Percentiles rank a stretch among this genome's conserved stretches.
phyloP scores from a whole-genome alignment of 2,329 filamentous ascomycete species.

The Fusarium chaquense region DNA sequence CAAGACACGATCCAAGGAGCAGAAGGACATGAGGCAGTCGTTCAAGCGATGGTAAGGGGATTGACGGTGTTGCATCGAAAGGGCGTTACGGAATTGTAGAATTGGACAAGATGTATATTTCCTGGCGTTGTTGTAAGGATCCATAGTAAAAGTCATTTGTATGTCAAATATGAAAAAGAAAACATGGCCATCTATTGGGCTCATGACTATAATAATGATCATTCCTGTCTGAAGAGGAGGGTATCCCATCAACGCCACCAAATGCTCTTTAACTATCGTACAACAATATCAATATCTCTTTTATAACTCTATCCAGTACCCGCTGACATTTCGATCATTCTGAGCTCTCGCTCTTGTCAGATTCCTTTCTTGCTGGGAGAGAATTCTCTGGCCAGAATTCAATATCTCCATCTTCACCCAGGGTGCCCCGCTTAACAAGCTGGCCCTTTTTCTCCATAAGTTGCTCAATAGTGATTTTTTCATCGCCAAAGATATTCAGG shows the following conservation, averaged over 20 bases:
- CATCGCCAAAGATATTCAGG: slow-evolving; percentile 80
- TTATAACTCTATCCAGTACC: slow-evolving; percentile 1
- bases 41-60: slow-evolving; percentile 65
- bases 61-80: slow-evolving; percentile 35
- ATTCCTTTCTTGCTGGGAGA: slow-evolving; percentile 40
- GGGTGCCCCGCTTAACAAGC: slow-evolving; percentile 76
- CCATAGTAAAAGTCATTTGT: slow-evolving; percentile 25
- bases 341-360: slow-evolving; percentile 25
- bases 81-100: slow-evolving; percentile 46
- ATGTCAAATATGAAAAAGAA: slow-evolving; percentile 26
- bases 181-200: slow-evolving; percentile 5
- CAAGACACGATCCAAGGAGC: slow-evolving; percentile 81
- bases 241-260: slow-evolving; percentile 42
- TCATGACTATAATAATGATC: slow-evolving; percentile 3
- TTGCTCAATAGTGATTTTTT: slow-evolving; percentile 78
- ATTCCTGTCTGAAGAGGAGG: slow-evolving; percentile 32
- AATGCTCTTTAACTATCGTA: slow-evolving; percentile 40
- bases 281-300: slow-evolving; percentile 4
- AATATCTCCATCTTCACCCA: slow-evolving; percentile 84
- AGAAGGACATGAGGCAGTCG: slow-evolving; percentile 77
- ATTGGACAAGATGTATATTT: slow-evolving; percentile 27
- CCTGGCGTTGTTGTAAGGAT: slow-evolving; percentile 35
- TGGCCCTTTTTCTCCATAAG: slow-evolving; percentile 81
- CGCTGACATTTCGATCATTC: background rate
- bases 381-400: slow-evolving; percentile 89